Percentiles rank a stretch among this genome's conserved stretches.
phyloP scores from a whole-genome alignment of 345 rosid species.

The Salix viminalis region DNA sequence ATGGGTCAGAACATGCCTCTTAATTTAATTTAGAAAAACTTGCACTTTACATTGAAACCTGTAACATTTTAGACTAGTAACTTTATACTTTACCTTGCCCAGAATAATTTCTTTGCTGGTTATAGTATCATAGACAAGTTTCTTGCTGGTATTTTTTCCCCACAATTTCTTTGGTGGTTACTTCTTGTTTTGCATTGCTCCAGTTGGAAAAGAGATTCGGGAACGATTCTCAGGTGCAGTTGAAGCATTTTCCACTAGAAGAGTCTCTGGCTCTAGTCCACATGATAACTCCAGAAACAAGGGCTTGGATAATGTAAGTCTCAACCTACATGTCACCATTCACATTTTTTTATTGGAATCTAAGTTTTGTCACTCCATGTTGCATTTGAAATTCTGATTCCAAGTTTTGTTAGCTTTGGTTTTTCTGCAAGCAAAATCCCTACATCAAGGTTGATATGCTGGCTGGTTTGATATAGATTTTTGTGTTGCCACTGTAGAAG shows the following conservation, averaged over 20 bases:
- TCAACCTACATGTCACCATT: not conserved
- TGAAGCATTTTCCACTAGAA: conserved; percentile 72
- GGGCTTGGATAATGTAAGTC: conserved; percentile 42
- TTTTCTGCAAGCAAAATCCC: not conserved
- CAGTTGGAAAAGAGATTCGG: conserved; percentile 78
- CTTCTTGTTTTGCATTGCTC: not conserved
- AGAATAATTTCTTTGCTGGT: no score
- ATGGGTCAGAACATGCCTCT: not conserved
- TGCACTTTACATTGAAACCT: not conserved
- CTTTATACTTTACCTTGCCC: not conserved
- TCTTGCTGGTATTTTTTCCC: not conserved
- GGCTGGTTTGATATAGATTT: not conserved
- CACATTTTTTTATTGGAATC: not conserved
- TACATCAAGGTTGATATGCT: not conserved
- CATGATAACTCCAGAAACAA: conserved; percentile 53
- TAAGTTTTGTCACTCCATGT: not conserved
- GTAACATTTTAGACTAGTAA: not conserved
- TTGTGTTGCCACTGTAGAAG: not conserved
- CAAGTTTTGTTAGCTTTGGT: not conserved
- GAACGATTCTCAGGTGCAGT: conserved; percentile 79
- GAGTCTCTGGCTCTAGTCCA: conserved; percentile 47
- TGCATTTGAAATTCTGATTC: conserved; percentile 1
- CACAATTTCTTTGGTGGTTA: not conserved
- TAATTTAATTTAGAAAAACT: not conserved
- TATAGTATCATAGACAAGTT: not conserved